Base-by-base conservation (phyloP, 1,284 basidiomycete species). In the Kwoniella shivajii region DNA sequence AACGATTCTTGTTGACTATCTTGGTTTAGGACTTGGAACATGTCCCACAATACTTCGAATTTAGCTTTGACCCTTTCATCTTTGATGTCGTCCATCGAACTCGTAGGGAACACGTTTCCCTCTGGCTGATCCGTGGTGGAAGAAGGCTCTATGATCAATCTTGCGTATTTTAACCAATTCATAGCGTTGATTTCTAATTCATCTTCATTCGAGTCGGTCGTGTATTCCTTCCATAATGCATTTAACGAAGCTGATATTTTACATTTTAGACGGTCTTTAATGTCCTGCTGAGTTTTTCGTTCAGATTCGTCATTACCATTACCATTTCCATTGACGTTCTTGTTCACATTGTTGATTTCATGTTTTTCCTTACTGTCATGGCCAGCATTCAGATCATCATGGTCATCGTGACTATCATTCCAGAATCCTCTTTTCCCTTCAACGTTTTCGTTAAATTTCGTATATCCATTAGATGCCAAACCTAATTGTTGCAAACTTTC, bases 151-250 rank as follows among this genome's bases (percentile, higher is more conserved):
- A 64, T 54, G 16, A 68, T 58, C 18, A 29, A 47, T 33, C 67
- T 54, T 9, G 65, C 56, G 9, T 67, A 37, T 6, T 64, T 57
- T n/a, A 76, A 60, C 72, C 72, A 76, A 41, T 60, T 63, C 54
- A 69, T 58, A 2, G 65, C 74, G 38, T 63, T 65, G 5, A 63
- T 57, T 57, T 76, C 72, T 38, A 67, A 18, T 30, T 41, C 49
- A 9, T 34, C 9, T 27, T 44, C 43, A n/a, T 47, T 26, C 41
- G 33, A 26, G 20, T 31, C 47, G 22, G 31, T 26, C 4, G 37
- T 37, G 41, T 59, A 57, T 26, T 53, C 42, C 31, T 24, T 46
- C 57, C 57, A 59, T 10, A 60, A 22, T 10, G 43, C 29, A 43
- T 57, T 53, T 10, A 60, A 36, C n/a, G 49, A 27, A 27, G 41